phyloP scores from a whole-genome alignment of 495 filamentous ascomycete genomes.

The Niebla homalea region DNA sequence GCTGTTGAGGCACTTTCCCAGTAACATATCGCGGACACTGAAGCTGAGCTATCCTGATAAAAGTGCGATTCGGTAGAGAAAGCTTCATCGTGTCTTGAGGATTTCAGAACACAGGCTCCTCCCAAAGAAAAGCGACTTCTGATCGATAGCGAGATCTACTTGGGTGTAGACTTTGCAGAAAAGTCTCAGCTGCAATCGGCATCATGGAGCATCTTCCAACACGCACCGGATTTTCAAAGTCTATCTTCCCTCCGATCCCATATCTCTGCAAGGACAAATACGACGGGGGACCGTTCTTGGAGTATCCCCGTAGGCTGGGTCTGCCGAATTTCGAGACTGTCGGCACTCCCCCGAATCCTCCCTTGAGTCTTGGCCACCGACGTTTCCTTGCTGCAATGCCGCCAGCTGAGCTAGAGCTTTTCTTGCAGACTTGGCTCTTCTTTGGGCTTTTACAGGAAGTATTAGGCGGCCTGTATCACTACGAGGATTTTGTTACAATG shows the following conservation, averaged over 20 bases:
- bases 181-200: not conserved
- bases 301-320: not conserved
- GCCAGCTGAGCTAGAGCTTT: not conserved
- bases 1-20: too few relatives aligned
- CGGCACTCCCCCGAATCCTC: too few relatives aligned
- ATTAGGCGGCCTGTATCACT: conserved; percentile 2
- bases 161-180: too few relatives aligned
- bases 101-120: too few relatives aligned
- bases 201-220: conserved; percentile 4
- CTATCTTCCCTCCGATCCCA: not conserved
- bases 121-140: too few relatives aligned
- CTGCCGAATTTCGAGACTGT: not conserved
- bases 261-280: not conserved
- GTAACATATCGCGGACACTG: too few relatives aligned
- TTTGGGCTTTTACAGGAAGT: conserved; percentile 8
- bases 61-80: too few relatives aligned
- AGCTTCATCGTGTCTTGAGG: too few relatives aligned
- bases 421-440: conserved; percentile 9
- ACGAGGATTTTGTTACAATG: conserved; percentile 4
- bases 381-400: not conserved
- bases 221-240: not conserved
- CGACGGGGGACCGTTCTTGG: not conserved
- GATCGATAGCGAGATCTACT: too few relatives aligned
- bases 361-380: not conserved
- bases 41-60: too few relatives aligned